These are phyloP conservation scores for Psilocybe subaeruginosa DNA, from an alignment of 768 basidiomycete genomes.

Conservation along the genomic window DNA sequence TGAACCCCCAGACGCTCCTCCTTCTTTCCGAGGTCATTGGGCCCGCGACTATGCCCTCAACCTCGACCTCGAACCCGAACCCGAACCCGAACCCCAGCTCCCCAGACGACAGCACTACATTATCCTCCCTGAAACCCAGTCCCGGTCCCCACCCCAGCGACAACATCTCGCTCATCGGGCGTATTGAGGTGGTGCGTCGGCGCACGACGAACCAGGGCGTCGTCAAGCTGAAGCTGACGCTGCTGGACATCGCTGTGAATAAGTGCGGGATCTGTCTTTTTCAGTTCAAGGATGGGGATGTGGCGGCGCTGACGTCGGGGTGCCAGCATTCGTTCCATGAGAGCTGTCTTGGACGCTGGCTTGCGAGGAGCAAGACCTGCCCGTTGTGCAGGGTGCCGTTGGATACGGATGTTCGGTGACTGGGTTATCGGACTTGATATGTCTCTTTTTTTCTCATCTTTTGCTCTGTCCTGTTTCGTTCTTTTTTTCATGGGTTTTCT, in stretches of 20 bases:
- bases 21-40: constrained; percentile 66
- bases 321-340: constrained; percentile 75
- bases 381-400: constrained; percentile 63
- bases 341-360: constrained; percentile 64
- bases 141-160: constrained; percentile 11
- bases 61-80: constrained; percentile 21
- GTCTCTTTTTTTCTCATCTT: not conserved
- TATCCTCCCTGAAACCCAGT: constrained; percentile 13
- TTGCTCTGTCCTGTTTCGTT: not conserved
- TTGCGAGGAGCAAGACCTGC: constrained; percentile 61
- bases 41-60: constrained; percentile 37
- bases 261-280: constrained; percentile 76
- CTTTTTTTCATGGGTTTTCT: not conserved
- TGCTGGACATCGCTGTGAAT: constrained; percentile 66
- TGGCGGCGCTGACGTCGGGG: constrained; percentile 53
- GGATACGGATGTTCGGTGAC: constrained; percentile 29
- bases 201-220: constrained; percentile 66
- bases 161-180: constrained; percentile 41
- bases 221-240: constrained; percentile 67
- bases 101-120: too few species aligned
- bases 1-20: constrained; percentile 51
- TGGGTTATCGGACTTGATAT: constrained; percentile 22
- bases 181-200: constrained; percentile 59
- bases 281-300: constrained; percentile 65
- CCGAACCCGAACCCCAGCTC: constrained; percentile 1